These are phyloP conservation scores for Sporopachydermia cereana DNA, from an alignment of 1,139 yeast genomes.

Conservation along the genomic window DNA sequence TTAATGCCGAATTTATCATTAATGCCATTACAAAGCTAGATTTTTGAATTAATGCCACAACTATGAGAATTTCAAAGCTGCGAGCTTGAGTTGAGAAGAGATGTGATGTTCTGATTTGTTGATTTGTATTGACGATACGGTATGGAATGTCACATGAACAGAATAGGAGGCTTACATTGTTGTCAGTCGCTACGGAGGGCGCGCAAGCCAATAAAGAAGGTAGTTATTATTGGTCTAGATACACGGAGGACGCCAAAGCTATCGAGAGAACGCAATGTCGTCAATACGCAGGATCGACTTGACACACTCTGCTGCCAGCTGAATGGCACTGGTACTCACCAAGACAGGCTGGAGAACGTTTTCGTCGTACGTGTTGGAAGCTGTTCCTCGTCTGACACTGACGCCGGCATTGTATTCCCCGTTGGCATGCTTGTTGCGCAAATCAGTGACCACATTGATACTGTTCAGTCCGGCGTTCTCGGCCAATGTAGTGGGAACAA, in stretches of 20 bases:
- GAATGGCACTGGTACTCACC: conserved; percentile 87
- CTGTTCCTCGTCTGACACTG: conserved; percentile 87
- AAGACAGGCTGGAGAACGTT: conserved; percentile 94
- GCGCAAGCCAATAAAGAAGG: too few species aligned
- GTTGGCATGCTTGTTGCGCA: conserved; percentile 81
- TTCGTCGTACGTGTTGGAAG: conserved; percentile 84
- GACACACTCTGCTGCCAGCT: conserved; percentile 92
- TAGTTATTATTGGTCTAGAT: too few species aligned
- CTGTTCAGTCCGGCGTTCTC: conserved; percentile 97
- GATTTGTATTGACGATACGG: too few species aligned
- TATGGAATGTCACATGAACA: too few species aligned
- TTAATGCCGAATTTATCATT: too few species aligned
- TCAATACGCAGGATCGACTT: conserved; percentile 92
- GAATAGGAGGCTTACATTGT: too few species aligned
- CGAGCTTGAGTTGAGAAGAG: too few species aligned
- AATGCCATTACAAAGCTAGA: too few species aligned
- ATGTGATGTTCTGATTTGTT: not conserved
- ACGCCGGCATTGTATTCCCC: conserved; percentile 95
- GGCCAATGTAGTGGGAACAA: conserved; percentile 92
- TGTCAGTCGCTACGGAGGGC: too few species aligned
- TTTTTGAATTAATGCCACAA: too few species aligned
- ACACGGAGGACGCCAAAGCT: too few species aligned
- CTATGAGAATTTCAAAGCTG: too few species aligned
- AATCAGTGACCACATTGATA: conserved; percentile 87
- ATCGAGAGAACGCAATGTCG: conserved; percentile 80